Evolutionary conservation across 2,329 filamentous ascomycete genomes (phyloP).

Genomic region (Aspergillus awamori): DNA sequence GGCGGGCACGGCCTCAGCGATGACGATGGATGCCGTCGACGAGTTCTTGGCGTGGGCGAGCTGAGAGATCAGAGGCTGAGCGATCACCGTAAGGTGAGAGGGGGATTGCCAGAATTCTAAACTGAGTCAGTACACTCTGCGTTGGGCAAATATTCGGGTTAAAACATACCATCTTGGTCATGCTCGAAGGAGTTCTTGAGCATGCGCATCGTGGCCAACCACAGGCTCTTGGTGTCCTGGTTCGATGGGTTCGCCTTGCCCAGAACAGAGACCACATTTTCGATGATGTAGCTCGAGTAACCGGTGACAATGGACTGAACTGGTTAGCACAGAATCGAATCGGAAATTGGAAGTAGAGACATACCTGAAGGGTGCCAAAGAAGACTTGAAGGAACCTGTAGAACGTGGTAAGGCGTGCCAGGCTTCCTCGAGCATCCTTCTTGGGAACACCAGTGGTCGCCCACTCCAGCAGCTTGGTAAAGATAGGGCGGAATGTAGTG

Average conservation of each 20-base stretch:
- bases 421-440: conserved; percentile 61
- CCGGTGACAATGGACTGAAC: conserved; percentile 80
- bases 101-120: conserved; percentile 89
- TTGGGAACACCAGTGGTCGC: conserved; percentile 63
- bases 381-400: conserved; percentile 80
- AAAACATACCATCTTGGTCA: conserved; percentile 72
- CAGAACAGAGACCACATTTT: conserved; percentile 70
- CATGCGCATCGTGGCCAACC: conserved; percentile 70
- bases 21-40: conserved; percentile 50
- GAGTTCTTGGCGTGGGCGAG: conserved; percentile 53
- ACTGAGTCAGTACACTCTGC: conserved; percentile 15
- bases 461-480: conserved; percentile 85
- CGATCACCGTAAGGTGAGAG: conserved; percentile 76
- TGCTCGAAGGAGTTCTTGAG: conserved; percentile 78
- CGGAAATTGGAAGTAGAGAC: conserved; percentile 4
- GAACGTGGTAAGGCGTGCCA: conserved; percentile 70
- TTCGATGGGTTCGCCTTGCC: conserved; percentile 41
- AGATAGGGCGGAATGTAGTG: conserved; percentile 87
- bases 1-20: conserved; percentile 66
- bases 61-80: conserved; percentile 69
- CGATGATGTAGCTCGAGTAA: conserved; percentile 83
- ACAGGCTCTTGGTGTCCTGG: conserved; percentile 62
- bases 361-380: conserved; percentile 76
- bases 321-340: background rate
- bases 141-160: background rate